Evolutionary conservation across 371 early-diverging fungal species (phyloP).

Genomic region (Chytridiales sp.): DNA sequence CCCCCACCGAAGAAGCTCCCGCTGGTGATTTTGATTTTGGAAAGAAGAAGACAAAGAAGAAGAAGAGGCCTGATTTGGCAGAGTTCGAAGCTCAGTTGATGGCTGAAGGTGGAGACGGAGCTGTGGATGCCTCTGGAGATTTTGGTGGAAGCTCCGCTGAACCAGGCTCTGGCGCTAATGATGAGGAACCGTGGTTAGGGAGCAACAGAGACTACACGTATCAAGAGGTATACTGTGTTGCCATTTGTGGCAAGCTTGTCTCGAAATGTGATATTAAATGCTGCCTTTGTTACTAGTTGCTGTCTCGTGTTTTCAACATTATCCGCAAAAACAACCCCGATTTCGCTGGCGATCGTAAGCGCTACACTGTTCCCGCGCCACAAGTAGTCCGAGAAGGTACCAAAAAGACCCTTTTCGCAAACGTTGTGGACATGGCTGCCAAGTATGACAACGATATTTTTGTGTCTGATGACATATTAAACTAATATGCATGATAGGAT

Average conservation of each 20-base stretch:
- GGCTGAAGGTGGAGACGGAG: slow-evolving; percentile 43
- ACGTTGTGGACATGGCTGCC: slow-evolving; percentile 90
- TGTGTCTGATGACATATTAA: background rate
- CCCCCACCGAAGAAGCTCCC: slow-evolving; percentile 54
- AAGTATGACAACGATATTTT: slow-evolving; percentile 42
- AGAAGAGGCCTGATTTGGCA: slow-evolving; percentile 66
- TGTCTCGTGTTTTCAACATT: slow-evolving; percentile 87
- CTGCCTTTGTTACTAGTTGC: slow-evolving; percentile 58
- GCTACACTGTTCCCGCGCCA: slow-evolving; percentile 93
- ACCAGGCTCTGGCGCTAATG: slow-evolving; percentile 17
- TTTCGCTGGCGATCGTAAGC: slow-evolving; percentile 78
- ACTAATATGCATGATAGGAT: slow-evolving; percentile 50
- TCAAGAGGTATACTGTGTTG: slow-evolving; percentile 65
- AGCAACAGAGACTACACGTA: slow-evolving; percentile 94
- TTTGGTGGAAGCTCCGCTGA: background rate
- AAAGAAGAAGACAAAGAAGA: slow-evolving; percentile 93
- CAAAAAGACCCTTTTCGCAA: slow-evolving; percentile 95
- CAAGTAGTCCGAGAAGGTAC: slow-evolving; percentile 90
- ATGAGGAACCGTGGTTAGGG: slow-evolving; percentile 82
- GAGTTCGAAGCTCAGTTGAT: slow-evolving; percentile 82
- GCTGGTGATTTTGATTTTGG: slow-evolving; percentile 69
- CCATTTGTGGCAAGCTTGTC: background rate
- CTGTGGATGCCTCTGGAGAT: slow-evolving; percentile 20
- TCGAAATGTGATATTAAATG: background rate
- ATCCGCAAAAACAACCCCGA: slow-evolving; percentile 95